Base-by-base conservation (phyloP, 2,329 filamentous ascomycete genomes). In the Zalaria obscura region DNA sequence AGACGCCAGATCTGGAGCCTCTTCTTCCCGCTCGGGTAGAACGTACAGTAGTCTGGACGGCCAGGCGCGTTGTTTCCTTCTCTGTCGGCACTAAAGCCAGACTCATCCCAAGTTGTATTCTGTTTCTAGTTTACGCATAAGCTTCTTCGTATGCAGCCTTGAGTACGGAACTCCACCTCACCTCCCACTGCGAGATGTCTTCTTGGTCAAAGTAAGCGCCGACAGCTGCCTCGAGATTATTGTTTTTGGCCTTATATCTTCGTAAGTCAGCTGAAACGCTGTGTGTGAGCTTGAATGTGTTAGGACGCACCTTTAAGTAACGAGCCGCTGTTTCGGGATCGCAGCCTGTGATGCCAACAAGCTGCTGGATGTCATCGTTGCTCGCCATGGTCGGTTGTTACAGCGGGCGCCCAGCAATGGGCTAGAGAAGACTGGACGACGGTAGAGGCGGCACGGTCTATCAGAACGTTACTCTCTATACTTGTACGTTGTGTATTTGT, bases 181-280 rank as follows among this genome's bases (percentile, higher is more conserved):
- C 45, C 33, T 57, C 51, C 34, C 50, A 44, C 43, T 52, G 45
- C 10, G 34, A 29, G 28, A 58, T 53, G 40, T 57, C 54, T 35
- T 59, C 57, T 25, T 43, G 42, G 39, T 60, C 55, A 25, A 59
- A 44, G 26, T 57, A 46, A 25, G 56, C 53, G 40, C 50, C 52
- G 34, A 53, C 42, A 5, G 55, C 58, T 11, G 44, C 40, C 5
- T 50, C 46, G 34, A 47, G 36, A 44, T 59, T 45, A 43, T 57
- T 55, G 40, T 54, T 49, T 40, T 58, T 59, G 27, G 48, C 53
- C 55, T 57, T 35, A 18, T 11, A 28, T 32, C 27, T 34, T 10
- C 25, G 39, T n/a, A 11, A 26, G 27, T 41, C 26, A 38, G 35
- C 31, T n/a, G 9, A 6, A 9, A 4, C n/a, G 5, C 31, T 18